phyloP scores from a whole-genome alignment of 768 basidiomycete species.

The Phaeotremella skinneri region DNA sequence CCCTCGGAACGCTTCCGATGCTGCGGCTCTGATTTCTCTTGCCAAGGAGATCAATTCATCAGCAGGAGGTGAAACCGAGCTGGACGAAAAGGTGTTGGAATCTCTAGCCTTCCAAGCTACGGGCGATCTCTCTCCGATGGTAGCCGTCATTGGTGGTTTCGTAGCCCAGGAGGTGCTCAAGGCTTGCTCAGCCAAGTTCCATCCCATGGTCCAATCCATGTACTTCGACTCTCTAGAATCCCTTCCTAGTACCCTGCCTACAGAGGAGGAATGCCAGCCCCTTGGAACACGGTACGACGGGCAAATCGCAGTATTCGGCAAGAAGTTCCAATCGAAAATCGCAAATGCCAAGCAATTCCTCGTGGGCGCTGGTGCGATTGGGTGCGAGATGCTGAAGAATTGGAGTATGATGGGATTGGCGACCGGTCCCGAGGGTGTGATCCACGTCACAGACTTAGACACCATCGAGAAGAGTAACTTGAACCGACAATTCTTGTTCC shows the following conservation, averaged over 20 bases:
- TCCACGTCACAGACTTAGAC: constrained; percentile 94
- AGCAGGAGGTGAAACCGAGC: constrained; percentile 61
- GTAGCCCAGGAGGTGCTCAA: constrained; percentile 98
- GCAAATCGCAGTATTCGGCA: constrained; percentile 95
- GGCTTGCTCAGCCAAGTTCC: constrained; percentile 95
- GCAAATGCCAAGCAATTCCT: constrained; percentile 88
- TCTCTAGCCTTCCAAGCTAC: constrained; percentile 88
- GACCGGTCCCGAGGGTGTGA: constrained; percentile 67
- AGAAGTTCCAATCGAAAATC: constrained; percentile 86
- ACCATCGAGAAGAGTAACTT: constrained; percentile 99
- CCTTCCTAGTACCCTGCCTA: constrained; percentile 69
- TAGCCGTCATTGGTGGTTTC: constrained; percentile 93
- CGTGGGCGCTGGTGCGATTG: constrained; percentile 97
- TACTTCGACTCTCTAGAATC: constrained; percentile 99
- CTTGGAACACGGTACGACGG: constrained; percentile 81
- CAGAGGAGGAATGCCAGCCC: constrained; percentile 80
- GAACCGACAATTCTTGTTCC: constrained; percentile 96
- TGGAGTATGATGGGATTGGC: constrained; percentile 99
- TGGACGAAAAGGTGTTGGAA: constrained; percentile 72
- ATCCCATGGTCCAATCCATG: constrained; percentile 88
- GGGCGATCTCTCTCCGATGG: constrained; percentile 83
- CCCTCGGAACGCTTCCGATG: constrained; percentile 79
- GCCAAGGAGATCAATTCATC: constrained; percentile 65
- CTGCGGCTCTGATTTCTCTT: constrained; percentile 65
- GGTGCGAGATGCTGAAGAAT: constrained; percentile 99